Evolutionary conservation across 2,329 filamentous ascomycete genomes (phyloP).

Genomic region (Myriosclerotinia curreyana): DNA sequence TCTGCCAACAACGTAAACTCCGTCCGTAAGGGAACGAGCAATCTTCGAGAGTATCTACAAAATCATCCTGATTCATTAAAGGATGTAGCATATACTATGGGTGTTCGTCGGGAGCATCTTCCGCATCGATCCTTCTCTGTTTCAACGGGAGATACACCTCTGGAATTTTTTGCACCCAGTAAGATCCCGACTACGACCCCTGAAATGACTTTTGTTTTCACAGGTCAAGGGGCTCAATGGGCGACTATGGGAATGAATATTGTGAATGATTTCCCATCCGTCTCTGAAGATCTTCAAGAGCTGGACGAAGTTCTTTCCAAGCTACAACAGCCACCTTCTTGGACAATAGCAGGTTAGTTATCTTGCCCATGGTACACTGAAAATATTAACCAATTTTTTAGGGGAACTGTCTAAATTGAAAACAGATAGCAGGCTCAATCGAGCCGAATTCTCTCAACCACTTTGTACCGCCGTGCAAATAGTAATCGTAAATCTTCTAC

Average conservation of each 20-base stretch:
- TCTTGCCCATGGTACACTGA: background rate
- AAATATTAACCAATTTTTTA: background rate
- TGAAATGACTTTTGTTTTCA: constrained; percentile 23
- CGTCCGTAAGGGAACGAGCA: background rate
- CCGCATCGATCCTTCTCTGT: background rate
- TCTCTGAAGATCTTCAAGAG: background rate
- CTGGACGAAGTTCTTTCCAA: background rate
- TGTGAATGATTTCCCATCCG: background rate
- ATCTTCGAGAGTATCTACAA: background rate
- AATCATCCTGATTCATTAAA: background rate
- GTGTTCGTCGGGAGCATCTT: background rate
- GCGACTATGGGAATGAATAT: constrained; percentile 25
- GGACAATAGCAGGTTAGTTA: background rate
- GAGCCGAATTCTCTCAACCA: constrained; percentile 38
- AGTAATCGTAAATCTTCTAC: constrained; percentile 43
- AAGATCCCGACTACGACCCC: background rate
- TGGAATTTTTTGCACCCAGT: background rate
- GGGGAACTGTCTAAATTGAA: constrained; percentile 9
- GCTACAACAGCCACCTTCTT: background rate
- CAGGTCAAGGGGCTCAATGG: constrained; percentile 30
- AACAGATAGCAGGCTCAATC: constrained; percentile 17
- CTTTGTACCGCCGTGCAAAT: constrained; percentile 48
- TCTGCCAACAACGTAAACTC: constrained; percentile 1
- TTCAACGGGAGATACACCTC: background rate
- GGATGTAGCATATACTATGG: constrained; percentile 1